Evolutionary conservation across 1,284 basidiomycete genomes (phyloP).

Genomic region (Tilletia setariae): DNA sequence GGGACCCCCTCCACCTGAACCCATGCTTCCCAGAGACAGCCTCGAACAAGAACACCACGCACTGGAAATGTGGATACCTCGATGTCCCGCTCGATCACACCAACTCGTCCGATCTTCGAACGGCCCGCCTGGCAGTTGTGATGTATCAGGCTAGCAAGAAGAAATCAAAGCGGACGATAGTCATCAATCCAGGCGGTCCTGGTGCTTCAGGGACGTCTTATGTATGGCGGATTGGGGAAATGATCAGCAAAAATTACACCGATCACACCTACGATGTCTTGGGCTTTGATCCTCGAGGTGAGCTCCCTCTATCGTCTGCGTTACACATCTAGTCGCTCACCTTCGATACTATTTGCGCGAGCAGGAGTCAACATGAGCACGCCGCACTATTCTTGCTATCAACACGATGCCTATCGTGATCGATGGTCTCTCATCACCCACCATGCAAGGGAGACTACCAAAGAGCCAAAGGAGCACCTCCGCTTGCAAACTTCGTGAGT

Average conservation of each 20-base stretch:
- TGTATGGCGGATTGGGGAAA: constrained; percentile 22
- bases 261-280: constrained; percentile 26
- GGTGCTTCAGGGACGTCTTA: constrained; percentile 26
- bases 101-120: constrained; percentile 22
- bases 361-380: constrained; percentile 17
- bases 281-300: constrained; percentile 31
- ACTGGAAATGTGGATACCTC: constrained; percentile 27
- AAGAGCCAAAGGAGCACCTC: not conserved
- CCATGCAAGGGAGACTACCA: constrained; percentile 4
- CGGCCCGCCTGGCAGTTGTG: constrained; percentile 24
- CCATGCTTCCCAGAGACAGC: constrained; percentile 8
- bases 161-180: constrained; percentile 20
- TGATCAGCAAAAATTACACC: constrained; percentile 15
- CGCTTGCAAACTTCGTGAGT: constrained; percentile 5
- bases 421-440: constrained; percentile 20
- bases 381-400: constrained; percentile 23
- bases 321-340: too few species aligned
- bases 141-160: constrained; percentile 19
- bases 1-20: not conserved
- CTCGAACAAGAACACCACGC: constrained; percentile 6
- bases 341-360: not conserved
- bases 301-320: constrained; percentile 1
- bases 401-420: constrained; percentile 32
- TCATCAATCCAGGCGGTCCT: constrained; percentile 33
- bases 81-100: constrained; percentile 37